Conservation (phyloP, 2,329 filamentous ascomycete species). For the Metarhizium album region DNA sequence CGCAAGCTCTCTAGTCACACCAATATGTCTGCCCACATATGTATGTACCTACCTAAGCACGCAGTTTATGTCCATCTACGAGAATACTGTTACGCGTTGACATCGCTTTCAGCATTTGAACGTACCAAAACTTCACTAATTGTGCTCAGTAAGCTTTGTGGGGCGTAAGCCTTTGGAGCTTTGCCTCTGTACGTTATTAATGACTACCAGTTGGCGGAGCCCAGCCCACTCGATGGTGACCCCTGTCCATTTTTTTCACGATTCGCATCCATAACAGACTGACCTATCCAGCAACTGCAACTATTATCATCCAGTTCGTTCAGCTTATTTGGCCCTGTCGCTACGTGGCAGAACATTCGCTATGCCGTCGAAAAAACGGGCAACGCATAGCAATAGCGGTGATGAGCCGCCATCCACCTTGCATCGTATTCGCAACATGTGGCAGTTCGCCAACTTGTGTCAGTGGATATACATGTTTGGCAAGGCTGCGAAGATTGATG, state of each 20-base stretch:
- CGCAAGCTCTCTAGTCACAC: too few relatives aligned
- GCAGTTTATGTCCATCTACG: too few relatives aligned
- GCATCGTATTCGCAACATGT: slow-evolving; percentile 70
- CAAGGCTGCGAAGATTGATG: slow-evolving; percentile 77
- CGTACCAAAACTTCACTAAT: too few relatives aligned
- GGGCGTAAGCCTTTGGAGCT: too few relatives aligned
- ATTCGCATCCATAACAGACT: not conserved
- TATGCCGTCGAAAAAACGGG: slow-evolving; percentile 9
- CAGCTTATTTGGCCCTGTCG: not conserved
- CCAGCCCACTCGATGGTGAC: too few relatives aligned
- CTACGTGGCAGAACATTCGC: not conserved
- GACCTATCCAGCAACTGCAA: not conserved
- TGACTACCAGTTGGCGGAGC: not conserved
- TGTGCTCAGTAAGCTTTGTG: too few relatives aligned
- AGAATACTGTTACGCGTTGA: too few relatives aligned
- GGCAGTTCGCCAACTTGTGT: slow-evolving; percentile 89
- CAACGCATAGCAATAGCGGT: not conserved
- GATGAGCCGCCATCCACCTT: slow-evolving; percentile 29
- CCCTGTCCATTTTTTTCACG: not conserved
- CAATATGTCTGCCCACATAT: too few relatives aligned
- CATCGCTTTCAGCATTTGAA: too few relatives aligned
- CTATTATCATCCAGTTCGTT: not conserved
- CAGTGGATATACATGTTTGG: slow-evolving; percentile 94
- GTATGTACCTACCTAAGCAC: too few relatives aligned
- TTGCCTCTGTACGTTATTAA: too few relatives aligned